Percentiles rank a stretch among this genome's conserved stretches.
Conservation (phyloP, 176 grass and related monocot genomes). For the Alloteropsis semialata region DNA sequence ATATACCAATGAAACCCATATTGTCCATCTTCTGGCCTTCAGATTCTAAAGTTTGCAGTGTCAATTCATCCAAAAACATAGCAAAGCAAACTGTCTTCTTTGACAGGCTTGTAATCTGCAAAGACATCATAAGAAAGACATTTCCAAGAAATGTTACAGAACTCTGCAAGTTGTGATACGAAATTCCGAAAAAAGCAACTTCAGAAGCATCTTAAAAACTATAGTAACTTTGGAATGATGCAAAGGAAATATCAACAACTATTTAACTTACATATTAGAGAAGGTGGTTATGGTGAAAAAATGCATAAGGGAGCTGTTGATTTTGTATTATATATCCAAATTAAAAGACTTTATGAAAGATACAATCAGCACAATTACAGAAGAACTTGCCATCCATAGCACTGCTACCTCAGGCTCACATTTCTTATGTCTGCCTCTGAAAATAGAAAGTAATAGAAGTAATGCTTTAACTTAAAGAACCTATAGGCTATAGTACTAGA, state of each 20-base stretch:
- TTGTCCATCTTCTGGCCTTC: constrained; percentile 86
- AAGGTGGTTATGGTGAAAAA: neutral
- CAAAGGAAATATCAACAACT: neutral
- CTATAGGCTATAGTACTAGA: neutral
- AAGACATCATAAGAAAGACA: constrained; percentile 20
- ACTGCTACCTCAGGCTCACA: neutral
- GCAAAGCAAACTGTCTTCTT: constrained; percentile 99
- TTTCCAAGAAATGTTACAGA: neutral
- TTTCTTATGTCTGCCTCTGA: constrained; percentile 7
- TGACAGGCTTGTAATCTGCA: constrained; percentile 87
- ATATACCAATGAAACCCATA: constrained; percentile 88
- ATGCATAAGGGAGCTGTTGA: neutral
- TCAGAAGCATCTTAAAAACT: constrained; percentile 8
- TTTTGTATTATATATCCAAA: neutral
- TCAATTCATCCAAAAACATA: constrained; percentile 97
- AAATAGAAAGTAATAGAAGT: neutral
- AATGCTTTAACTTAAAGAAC: neutral
- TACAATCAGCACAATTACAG: constrained; percentile 1
- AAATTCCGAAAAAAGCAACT: neutral
- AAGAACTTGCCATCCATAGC: neutral
- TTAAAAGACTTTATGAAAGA: neutral
- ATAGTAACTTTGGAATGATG: neutral
- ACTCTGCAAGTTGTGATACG: neutral
- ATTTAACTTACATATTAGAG: neutral
- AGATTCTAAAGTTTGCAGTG: constrained; percentile 78